A percentile compares a stretch with the other conserved stretches of the same genome.
Evolutionary conservation across 257 asterid species (phyloP).

Genomic region (Rehmannia glutinosa): DNA sequence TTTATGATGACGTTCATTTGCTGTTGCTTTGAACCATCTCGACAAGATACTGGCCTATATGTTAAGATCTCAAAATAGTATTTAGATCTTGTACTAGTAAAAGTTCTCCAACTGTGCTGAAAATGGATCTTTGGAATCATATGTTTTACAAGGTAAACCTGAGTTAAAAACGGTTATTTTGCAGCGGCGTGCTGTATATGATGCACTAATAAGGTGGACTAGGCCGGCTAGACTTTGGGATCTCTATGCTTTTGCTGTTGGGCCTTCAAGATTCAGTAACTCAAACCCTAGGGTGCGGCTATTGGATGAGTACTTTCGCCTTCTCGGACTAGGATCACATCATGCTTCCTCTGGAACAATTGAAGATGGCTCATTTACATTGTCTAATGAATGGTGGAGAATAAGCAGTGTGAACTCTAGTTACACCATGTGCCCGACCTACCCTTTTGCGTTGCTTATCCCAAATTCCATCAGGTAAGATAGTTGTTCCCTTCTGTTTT

Average conservation of each 20-base stretch:
- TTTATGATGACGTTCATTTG: neutral
- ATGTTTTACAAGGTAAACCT: conserved; percentile 13
- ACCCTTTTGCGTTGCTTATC: conserved; percentile 93
- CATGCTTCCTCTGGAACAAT: conserved; percentile 50
- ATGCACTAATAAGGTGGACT: conserved; percentile 70
- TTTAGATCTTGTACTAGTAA: neutral
- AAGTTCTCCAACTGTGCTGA: conserved; percentile 1
- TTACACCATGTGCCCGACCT: conserved; percentile 75
- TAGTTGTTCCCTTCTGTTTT: conserved; percentile 6
- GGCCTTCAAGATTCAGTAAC: conserved; percentile 57
- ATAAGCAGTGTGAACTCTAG: conserved; percentile 68
- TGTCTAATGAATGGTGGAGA: conserved; percentile 89
- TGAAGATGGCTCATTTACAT: conserved; percentile 75
- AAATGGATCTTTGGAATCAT: conserved; percentile 2
- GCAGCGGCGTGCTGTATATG: conserved; percentile 90
- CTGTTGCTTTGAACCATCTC: neutral
- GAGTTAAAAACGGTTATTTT: conserved; percentile 22
- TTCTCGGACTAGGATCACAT: conserved; percentile 65
- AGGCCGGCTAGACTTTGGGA: conserved; percentile 86
- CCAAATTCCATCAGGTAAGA: conserved; percentile 80
- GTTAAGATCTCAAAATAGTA: neutral
- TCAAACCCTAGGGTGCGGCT: conserved; percentile 70
- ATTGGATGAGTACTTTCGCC: conserved; percentile 83
- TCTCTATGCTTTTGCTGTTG: conserved; percentile 72
- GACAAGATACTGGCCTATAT: neutral